Base-by-base conservation (phyloP, 345 rosid species). In the Fremontodendron californicum region DNA sequence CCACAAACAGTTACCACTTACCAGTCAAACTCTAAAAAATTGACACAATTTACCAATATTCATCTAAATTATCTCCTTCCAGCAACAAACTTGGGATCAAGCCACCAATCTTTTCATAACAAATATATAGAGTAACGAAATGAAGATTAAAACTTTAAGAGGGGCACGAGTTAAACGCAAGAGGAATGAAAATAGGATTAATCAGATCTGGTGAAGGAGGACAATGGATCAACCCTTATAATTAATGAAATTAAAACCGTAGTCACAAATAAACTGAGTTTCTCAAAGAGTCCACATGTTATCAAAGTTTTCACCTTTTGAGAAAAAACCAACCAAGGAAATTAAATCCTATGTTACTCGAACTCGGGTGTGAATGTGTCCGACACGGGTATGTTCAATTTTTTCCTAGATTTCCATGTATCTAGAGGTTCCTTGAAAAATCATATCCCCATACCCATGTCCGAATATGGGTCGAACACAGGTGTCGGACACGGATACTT, bases 161-260 rank as follows among this genome's bases (percentile, higher is more conserved):
- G 72, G 76, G 77, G 71, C 64, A 57, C 72, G 37, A 49, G 16
- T 29, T 10, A 39, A 72, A 51, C 37, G 67, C n/a, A 49, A 77
- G 43, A 29, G 78, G 76, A 77, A 46, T 52, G 78, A 62, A 83
- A 82, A 85, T 35, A 64, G 79, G 69, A 42, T 60, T 21, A 43
- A 54, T 33, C 88, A 87, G 91, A 91, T 91, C 93, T 84, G 83
- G 75, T 16, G 71, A 27, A 73, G 55, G 42, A 74, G 29, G 27
- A 79, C 27, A 81, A 42, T 64, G 80, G 87, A 88, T 88, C 91
- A 80, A 80, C 9, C 33, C n/a, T 60, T 80, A 58, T 55, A 75
- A 58, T 19, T 21, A 57, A 70, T 54, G 65, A 60, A 68, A 42
- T 58, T 48, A 35, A 71, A 77, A 27, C 64, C 3, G 62, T 78